Conservation (phyloP, 2,329 filamentous ascomycete genomes). For the Alternaria brassicae region DNA sequence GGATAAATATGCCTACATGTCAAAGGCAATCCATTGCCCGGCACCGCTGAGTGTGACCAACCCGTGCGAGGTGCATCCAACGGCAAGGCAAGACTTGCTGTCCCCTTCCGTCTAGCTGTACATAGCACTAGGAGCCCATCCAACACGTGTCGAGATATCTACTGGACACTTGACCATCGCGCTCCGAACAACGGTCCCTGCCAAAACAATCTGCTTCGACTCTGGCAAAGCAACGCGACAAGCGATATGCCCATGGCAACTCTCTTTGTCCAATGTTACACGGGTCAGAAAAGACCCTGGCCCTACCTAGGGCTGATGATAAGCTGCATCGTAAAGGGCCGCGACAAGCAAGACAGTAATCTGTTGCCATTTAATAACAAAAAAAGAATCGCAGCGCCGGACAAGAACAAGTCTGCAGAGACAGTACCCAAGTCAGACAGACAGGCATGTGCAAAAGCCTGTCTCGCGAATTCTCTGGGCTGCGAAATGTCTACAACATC, state of each 20-base stretch:
- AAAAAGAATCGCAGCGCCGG: too few relatives aligned
- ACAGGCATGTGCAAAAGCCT: too few relatives aligned
- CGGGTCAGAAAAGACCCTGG: conserved; percentile 23
- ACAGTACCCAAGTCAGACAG: too few relatives aligned
- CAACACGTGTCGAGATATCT: conserved; percentile 14
- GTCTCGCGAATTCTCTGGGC: neutral
- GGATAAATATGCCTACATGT: conserved; percentile 27
- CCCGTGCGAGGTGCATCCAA: conserved; percentile 32
- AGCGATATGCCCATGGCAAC: conserved; percentile 3
- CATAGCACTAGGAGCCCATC: conserved; percentile 1
- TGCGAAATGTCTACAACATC: neutral
- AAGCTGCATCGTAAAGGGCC: conserved; percentile 6
- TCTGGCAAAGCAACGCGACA: neutral
- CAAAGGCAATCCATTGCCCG: conserved; percentile 32
- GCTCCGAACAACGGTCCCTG: neutral
- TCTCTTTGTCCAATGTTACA: conserved; percentile 19
- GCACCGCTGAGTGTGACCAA: conserved; percentile 30
- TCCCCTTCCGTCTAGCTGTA: neutral
- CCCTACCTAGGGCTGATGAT: conserved; percentile 26
- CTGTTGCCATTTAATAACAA: too few relatives aligned
- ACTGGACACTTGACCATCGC: conserved; percentile 6
- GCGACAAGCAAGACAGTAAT: too few relatives aligned
- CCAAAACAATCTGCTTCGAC: neutral
- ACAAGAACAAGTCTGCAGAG: too few relatives aligned
- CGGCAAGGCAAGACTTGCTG: conserved; percentile 12